Conservation (phyloP, 2,329 filamentous ascomycete species). For the Aspergillus luchuensis region DNA sequence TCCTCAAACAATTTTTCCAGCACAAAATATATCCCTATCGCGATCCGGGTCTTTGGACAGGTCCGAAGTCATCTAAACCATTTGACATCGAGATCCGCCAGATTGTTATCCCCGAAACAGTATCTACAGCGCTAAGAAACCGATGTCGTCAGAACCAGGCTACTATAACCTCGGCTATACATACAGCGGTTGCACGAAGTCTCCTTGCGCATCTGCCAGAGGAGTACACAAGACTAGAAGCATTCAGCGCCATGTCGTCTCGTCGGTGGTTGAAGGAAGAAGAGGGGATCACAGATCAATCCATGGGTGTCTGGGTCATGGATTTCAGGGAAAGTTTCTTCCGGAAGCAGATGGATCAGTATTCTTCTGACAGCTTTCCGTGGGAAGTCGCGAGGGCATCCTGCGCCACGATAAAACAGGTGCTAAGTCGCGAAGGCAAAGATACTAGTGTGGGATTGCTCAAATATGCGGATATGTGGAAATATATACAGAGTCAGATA, state of each 20-base stretch:
- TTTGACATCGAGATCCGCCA: conserved; percentile 32
- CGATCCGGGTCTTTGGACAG: conserved; percentile 41
- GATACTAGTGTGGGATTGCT: conserved; percentile 43
- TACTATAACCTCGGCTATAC: conserved; percentile 45
- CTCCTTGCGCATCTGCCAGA: conserved; percentile 38
- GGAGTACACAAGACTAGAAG: conserved; percentile 34
- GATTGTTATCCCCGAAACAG: conserved; percentile 33
- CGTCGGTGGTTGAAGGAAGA: conserved; percentile 39
- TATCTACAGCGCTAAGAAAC: conserved; percentile 33
- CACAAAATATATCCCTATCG: conserved; percentile 34
- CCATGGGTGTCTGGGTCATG: conserved; percentile 42
- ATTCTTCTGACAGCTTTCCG: conserved; percentile 24
- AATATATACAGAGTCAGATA: conserved; percentile 39
- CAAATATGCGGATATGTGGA: conserved; percentile 38
- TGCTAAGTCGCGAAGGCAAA: conserved; percentile 30
- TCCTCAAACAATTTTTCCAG: conserved; percentile 37
- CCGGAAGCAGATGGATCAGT: conserved; percentile 19
- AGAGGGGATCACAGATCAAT: conserved; percentile 34
- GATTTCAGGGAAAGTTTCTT: conserved; percentile 36
- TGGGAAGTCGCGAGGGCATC: conserved; percentile 39
- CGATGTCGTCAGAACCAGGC: conserved; percentile 41
- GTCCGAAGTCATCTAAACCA: conserved; percentile 27
- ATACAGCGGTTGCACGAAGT: conserved; percentile 42
- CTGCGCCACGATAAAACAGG: conserved; percentile 30
- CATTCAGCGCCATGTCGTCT: conserved; percentile 40